Evolutionary conservation across 176 grass and related monocot genomes (phyloP).

Genomic region (Hsuehochloa calcarea): DNA sequence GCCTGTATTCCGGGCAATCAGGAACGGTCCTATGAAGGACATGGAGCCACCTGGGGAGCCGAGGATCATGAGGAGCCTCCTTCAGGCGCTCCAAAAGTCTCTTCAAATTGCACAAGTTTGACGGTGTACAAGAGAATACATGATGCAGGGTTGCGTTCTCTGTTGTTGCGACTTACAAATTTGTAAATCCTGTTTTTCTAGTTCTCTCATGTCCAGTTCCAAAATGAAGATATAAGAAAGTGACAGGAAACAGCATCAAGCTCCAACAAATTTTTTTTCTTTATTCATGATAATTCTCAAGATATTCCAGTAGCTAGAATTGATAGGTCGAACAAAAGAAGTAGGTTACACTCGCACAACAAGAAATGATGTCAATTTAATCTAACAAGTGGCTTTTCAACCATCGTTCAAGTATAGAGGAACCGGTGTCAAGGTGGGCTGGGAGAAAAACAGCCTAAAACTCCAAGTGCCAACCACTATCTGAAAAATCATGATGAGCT

Average conservation of each 20-base stretch:
- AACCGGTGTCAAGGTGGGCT: conserved; percentile 35
- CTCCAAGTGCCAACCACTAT: conserved; percentile 11
- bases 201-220: background rate
- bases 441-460: conserved; percentile 43
- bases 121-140: background rate
- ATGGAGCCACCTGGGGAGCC: conserved; percentile 69
- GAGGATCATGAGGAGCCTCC: conserved; percentile 87
- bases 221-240: background rate
- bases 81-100: conserved; percentile 75
- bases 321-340: background rate
- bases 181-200: background rate
- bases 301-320: background rate
- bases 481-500: conserved; percentile 4
- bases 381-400: conserved; percentile 30
- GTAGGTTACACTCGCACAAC: background rate
- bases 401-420: conserved; percentile 35
- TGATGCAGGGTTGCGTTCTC: background rate
- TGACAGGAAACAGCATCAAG: background rate
- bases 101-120: conserved; percentile 62
- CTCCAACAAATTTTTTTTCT: background rate
- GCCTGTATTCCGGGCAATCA: conserved; percentile 61
- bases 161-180: background rate
- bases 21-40: conserved; percentile 72
- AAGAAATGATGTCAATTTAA: conserved; percentile 26
- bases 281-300: conserved; percentile 18